Conservation (phyloP, 371 early-diverging fungal genomes). For the Gilbertella persicaria region DNA sequence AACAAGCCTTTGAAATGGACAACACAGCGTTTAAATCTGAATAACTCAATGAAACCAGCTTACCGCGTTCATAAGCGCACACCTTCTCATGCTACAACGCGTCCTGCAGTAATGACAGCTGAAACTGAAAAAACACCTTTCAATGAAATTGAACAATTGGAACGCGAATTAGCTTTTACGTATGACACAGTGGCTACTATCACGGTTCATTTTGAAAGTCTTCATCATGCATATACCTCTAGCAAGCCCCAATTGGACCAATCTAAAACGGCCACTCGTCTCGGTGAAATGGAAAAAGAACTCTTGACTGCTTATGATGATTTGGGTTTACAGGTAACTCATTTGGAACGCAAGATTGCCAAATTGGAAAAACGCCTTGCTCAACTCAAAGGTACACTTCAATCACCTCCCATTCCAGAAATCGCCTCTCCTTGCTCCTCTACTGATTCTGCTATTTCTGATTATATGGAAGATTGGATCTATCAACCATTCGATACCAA, state of each 20-base stretch:
- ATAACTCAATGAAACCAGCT: background rate
- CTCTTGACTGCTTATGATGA: conserved; percentile 52
- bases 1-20: conserved; percentile 29
- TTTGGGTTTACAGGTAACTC: conserved; percentile 41
- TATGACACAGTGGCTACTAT: conserved; percentile 44
- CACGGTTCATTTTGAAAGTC: conserved; percentile 41
- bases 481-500: background rate
- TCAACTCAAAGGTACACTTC: background rate
- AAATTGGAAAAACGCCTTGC: conserved; percentile 32
- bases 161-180: conserved; percentile 41
- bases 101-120: conserved; percentile 13
- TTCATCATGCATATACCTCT: conserved; percentile 37
- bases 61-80: conserved; percentile 25
- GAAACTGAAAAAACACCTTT: conserved; percentile 7
- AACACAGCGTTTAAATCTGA: conserved; percentile 15
- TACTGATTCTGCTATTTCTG: conserved; percentile 15
- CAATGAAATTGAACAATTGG: conserved; percentile 25
- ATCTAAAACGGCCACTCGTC: conserved; percentile 31
- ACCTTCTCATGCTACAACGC: conserved; percentile 1
- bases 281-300: conserved; percentile 48
- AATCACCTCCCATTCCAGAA: background rate
- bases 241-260: conserved; percentile 33
- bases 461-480: background rate
- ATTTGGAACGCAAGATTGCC: conserved; percentile 36
- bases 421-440: conserved; percentile 22